Conservation (phyloP, 805 yeast genomes). For the Kodamaea kakaduensis region DNA sequence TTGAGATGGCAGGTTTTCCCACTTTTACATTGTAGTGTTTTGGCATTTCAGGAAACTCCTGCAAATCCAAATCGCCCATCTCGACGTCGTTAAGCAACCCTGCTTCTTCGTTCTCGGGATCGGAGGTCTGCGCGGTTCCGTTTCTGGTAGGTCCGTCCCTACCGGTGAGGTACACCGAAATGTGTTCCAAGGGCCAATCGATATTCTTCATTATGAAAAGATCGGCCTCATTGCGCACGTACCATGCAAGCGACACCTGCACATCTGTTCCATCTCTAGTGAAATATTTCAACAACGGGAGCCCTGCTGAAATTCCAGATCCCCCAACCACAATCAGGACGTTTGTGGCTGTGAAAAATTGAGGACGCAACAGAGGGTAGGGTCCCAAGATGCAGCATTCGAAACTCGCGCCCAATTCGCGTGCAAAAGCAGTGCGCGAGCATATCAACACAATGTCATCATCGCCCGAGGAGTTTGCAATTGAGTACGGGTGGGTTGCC, state of each 20-base stretch:
- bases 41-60: constrained; percentile 10
- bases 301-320: constrained; percentile 63
- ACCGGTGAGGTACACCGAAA: constrained; percentile 10
- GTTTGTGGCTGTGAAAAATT: constrained; percentile 46
- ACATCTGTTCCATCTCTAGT: constrained; percentile 8
- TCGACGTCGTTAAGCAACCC: constrained; percentile 14
- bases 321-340: constrained; percentile 65
- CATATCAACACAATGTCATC: constrained; percentile 36
- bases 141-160: constrained; percentile 2
- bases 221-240: constrained; percentile 45
- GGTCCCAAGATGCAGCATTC: constrained; percentile 17
- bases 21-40: constrained; percentile 20
- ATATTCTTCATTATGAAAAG: constrained; percentile 42
- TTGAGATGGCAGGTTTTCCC: constrained; percentile 44
- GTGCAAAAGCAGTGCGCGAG: constrained; percentile 15
- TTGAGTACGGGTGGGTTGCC: constrained; percentile 68
- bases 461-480: constrained; percentile 11
- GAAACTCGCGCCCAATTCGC: constrained; percentile 8
- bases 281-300: constrained; percentile 48
- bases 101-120: constrained; percentile 13
- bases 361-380: constrained; percentile 41
- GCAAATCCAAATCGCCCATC: constrained; percentile 21
- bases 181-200: constrained; percentile 8
- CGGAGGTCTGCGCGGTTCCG: not conserved
- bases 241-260: constrained; percentile 50